A percentile compares a stretch with the other conserved stretches of the same genome.
Conservation (phyloP, 2,329 filamentous ascomycete genomes). For the Davidsoniella virescens region DNA sequence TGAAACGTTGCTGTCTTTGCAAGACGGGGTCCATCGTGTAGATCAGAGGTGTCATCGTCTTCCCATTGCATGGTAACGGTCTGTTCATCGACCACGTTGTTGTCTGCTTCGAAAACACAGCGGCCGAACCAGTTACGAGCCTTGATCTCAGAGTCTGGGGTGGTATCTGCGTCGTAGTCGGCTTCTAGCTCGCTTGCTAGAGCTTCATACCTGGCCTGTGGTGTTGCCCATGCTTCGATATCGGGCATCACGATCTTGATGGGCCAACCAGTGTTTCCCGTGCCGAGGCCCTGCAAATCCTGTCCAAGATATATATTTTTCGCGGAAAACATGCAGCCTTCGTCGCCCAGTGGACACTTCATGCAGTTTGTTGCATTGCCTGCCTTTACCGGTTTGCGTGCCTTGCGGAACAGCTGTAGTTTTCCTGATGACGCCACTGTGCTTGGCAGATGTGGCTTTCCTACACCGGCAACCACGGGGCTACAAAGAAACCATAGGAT, state of each 20-base stretch:
- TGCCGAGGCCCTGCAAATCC: conserved; percentile 40
- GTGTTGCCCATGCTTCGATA: conserved; percentile 57
- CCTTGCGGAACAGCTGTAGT: conserved; percentile 60
- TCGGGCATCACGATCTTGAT: conserved; percentile 81
- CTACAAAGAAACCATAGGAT: conserved; percentile 81
- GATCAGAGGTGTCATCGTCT: conserved; percentile 34
- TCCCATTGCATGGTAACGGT: conserved; percentile 79
- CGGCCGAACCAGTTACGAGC: conserved; percentile 66
- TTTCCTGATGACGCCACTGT: conserved; percentile 61
- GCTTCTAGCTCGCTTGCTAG: conserved; percentile 30
- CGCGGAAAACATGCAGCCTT: conserved; percentile 68
- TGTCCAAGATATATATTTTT: conserved; percentile 64
- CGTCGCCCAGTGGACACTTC: conserved; percentile 38
- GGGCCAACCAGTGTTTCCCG: conserved; percentile 62
- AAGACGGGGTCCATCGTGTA: conserved; percentile 29
- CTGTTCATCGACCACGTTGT: conserved; percentile 88
- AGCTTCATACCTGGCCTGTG: conserved; percentile 24
- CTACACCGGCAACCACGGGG: conserved; percentile 31
- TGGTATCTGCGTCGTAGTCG: conserved; percentile 35
- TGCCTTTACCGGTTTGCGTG: conserved; percentile 59
- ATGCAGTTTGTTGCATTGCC: conserved; percentile 75
- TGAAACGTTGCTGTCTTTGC: conserved; percentile 82
- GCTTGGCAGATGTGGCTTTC: conserved; percentile 53
- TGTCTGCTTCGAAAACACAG: conserved; percentile 90
- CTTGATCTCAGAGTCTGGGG: conserved; percentile 26